Evolutionary conservation across 441 rosid genomes (phyloP).

Genomic region (Raphanus hybrid): DNA sequence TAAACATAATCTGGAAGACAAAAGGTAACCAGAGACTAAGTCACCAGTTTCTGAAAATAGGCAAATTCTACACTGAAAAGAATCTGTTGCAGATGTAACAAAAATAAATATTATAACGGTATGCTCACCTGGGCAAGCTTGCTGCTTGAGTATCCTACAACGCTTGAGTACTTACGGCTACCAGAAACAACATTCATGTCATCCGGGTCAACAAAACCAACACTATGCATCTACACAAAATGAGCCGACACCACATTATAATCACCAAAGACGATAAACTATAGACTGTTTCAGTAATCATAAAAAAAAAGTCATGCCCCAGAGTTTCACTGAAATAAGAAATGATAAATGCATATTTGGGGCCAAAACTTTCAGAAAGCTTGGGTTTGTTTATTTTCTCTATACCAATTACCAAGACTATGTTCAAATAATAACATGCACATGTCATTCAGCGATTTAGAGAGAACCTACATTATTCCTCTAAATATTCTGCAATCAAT

Average conservation of each 20-base stretch:
- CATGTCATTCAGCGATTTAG: too few relatives aligned
- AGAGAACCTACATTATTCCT: too few relatives aligned
- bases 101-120: not conserved
- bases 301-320: not conserved
- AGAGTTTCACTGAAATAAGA: slow-evolving; percentile 3
- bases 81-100: not conserved
- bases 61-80: not conserved
- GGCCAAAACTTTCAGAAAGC: too few relatives aligned
- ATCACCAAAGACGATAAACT: slow-evolving; percentile 7
- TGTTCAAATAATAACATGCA: too few relatives aligned
- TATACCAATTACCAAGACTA: too few relatives aligned
- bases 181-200: slow-evolving; percentile 91
- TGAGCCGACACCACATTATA: too few relatives aligned
- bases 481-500: too few relatives aligned
- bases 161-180: slow-evolving; percentile 80
- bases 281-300: slow-evolving; percentile 2
- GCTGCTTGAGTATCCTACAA: slow-evolving; percentile 84
- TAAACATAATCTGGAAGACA: too few relatives aligned
- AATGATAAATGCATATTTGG: too few relatives aligned
- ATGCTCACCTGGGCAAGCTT: slow-evolving; percentile 90
- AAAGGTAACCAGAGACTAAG: too few relatives aligned
- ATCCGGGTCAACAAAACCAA: slow-evolving; percentile 43
- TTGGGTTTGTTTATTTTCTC: too few relatives aligned
- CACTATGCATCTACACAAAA: too few relatives aligned
- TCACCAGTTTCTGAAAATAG: not conserved